A percentile compares a stretch with the other conserved stretches of the same genome.
These are phyloP conservation scores for Cryptosporidium sp. DNA, from an alignment of 169 alveolate genomes.

Conservation along the genomic window DNA sequence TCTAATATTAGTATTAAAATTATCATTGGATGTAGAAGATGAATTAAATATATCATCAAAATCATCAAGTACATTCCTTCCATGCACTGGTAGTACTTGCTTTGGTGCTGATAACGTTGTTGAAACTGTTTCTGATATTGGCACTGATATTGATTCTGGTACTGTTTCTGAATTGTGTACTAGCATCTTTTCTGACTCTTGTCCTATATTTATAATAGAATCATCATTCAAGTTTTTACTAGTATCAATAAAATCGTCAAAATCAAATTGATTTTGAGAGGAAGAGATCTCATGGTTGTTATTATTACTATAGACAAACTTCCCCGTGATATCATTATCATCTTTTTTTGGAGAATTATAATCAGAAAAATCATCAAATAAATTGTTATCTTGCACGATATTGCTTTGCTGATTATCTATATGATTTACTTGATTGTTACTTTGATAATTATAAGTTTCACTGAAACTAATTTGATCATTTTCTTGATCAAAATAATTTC, in stretches of 20 bases:
- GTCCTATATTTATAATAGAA: background rate
- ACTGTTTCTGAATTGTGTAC: background rate
- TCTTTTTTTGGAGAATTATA: background rate
- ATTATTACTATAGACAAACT: background rate
- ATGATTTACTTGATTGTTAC: background rate
- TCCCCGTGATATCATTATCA: background rate
- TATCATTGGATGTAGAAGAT: background rate
- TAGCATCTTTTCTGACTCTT: background rate
- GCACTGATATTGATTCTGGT: background rate
- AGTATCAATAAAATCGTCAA: background rate
- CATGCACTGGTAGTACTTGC: background rate
- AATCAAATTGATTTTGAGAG: background rate
- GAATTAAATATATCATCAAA: slow-evolving; percentile 59
- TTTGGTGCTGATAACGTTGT: background rate
- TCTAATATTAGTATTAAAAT: background rate
- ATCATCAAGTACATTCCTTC: slow-evolving; percentile 26
- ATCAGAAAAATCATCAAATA: background rate
- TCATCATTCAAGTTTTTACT: background rate
- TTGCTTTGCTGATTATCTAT: background rate
- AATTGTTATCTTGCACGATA: background rate
- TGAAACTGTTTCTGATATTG: background rate
- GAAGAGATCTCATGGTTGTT: background rate
- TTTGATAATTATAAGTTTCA: background rate
- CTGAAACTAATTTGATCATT: background rate
- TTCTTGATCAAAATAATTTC: background rate